A percentile compares a stretch with the other conserved stretches of the same genome.
phyloP scores from a whole-genome alignment of 192 early-diverging fungal genomes.

The Coemansia sp. region DNA sequence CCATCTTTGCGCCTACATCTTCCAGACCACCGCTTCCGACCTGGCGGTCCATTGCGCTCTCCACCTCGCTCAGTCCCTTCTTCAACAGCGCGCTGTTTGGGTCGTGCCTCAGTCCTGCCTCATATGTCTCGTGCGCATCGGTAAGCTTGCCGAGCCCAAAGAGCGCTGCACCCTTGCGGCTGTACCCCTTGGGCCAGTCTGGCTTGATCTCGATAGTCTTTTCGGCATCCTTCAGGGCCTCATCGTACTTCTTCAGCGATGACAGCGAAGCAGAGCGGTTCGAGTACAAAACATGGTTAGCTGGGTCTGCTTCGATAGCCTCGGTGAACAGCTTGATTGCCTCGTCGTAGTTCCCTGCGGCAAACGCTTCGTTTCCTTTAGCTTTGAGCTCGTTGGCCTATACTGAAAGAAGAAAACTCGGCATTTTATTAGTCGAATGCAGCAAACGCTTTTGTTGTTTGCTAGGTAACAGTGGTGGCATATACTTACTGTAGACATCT shows the following conservation, averaged over 20 bases:
- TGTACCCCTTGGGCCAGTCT: constrained; percentile 90
- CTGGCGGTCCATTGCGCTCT: constrained; percentile 59
- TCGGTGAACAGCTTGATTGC: constrained; percentile 79
- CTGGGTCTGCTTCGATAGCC: constrained; percentile 82
- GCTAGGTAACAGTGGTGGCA: background rate
- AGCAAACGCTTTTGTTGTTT: background rate
- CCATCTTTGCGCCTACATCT: constrained; percentile 36
- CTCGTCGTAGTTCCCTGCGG: constrained; percentile 69
- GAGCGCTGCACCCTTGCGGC: constrained; percentile 85
- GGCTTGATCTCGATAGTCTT: constrained; percentile 81
- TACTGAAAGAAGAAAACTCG: background rate
- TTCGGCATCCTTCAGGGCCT: constrained; percentile 81
- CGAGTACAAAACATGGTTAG: constrained; percentile 90
- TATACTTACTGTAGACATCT: constrained; percentile 10
- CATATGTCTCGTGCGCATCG: constrained; percentile 78
- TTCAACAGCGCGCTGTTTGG: constrained; percentile 72
- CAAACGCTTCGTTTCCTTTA: constrained; percentile 83
- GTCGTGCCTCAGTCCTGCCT: constrained; percentile 75
- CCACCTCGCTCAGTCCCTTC: constrained; percentile 76
- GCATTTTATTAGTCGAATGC: background rate
- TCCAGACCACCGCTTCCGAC: constrained; percentile 18
- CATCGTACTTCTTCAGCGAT: constrained; percentile 72
- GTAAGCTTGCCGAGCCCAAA: constrained; percentile 66
- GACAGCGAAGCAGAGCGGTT: constrained; percentile 89
- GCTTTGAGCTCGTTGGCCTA: constrained; percentile 74